Evolutionary conservation across 169 alveolate species (phyloP), one percentile per base, ranked within the genome.

Genomic region (Eimeria sp.): DNA sequence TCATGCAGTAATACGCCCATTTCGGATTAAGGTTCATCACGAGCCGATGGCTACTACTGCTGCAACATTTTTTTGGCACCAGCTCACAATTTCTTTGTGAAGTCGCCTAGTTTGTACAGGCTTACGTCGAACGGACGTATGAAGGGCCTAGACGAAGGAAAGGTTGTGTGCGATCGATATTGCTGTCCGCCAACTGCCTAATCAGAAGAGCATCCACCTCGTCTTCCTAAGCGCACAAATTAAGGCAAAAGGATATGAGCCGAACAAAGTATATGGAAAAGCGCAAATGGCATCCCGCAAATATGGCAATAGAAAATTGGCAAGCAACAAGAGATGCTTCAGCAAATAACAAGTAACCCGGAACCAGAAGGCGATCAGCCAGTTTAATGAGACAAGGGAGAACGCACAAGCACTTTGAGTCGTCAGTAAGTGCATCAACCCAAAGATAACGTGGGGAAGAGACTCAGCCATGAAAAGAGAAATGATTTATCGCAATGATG

Each of bases 71-170:
- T 5, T 47, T 80, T 65, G 63, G 13, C 57, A 9, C 78, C 27
- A 20, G 67, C 75, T 47, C 45, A 49, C 54, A 6, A 30, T 76
- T 7, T 40, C 13, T 7, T 22, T 54, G 92, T 34, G 58, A 57
- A 18, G 27, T 76, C 54, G 57, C 20, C 30, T 61, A 54, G 30
- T 18, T 27, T 51, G 75, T 30, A 61, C 54, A 27, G 27, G 18
- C 25, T 43, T 63, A 87, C 6, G 63, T 10, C 7, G 82, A 87
- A 45, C 93, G 72, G 27, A 87, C 83, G 61, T 87, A 87, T 22
- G 96, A 95, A 16, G 95, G 95, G 30, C 97, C 97, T 65, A 95
- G 95, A 27, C 94, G 82, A 43, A 95, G 40, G n/a, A 90, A 72
- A 75, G 97, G 97, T 63, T 90, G 90, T 2, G 95, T 25, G 72